A percentile compares a stretch with the other conserved stretches of the same genome.
These are phyloP conservation scores for Leptographium procerum DNA, from an alignment of 2,329 filamentous ascomycete genomes.

Conservation along the genomic window DNA sequence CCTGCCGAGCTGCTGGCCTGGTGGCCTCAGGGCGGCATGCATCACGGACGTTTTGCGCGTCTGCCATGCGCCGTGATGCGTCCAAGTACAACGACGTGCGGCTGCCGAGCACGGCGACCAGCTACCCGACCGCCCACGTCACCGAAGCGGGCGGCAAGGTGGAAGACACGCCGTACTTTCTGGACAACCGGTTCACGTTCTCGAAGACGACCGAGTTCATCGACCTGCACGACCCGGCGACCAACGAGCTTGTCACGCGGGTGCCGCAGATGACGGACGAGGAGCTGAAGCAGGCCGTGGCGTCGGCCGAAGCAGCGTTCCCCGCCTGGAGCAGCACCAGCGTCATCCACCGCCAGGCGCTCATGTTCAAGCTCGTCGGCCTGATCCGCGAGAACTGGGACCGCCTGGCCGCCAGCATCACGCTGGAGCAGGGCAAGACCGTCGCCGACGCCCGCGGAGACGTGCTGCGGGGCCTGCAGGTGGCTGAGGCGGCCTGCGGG, in stretches of 20 bases:
- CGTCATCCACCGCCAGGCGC: conserved; percentile 63
- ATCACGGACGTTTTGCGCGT: conserved; percentile 15
- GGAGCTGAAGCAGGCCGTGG: conserved; percentile 65
- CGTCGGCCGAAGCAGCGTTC: conserved; percentile 66
- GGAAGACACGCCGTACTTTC: conserved; percentile 65
- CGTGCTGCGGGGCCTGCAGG: conserved; percentile 71
- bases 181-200: conserved; percentile 66
- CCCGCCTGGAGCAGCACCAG: conserved; percentile 61
- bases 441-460: conserved; percentile 74
- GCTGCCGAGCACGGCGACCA: conserved; percentile 42
- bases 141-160: conserved; percentile 46
- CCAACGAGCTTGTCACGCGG: conserved; percentile 73
- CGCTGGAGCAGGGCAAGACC: conserved; percentile 80
- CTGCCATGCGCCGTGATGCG: conserved; percentile 36
- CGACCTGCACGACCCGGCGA: conserved; percentile 71
- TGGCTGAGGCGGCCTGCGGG: conserved; percentile 70
- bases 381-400: conserved; percentile 80
- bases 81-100: conserved; percentile 25
- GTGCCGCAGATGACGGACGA: conserved; percentile 71
- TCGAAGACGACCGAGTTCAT: conserved; percentile 63
- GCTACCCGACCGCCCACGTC: conserved; percentile 62
- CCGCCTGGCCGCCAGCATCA: conserved; percentile 72
- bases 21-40: not conserved
- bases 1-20: not conserved
- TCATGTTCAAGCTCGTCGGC: conserved; percentile 78